A percentile compares a stretch with the other conserved stretches of the same genome.
Conservation (phyloP, 768 basidiomycete genomes). For the Lentinula sp. region DNA sequence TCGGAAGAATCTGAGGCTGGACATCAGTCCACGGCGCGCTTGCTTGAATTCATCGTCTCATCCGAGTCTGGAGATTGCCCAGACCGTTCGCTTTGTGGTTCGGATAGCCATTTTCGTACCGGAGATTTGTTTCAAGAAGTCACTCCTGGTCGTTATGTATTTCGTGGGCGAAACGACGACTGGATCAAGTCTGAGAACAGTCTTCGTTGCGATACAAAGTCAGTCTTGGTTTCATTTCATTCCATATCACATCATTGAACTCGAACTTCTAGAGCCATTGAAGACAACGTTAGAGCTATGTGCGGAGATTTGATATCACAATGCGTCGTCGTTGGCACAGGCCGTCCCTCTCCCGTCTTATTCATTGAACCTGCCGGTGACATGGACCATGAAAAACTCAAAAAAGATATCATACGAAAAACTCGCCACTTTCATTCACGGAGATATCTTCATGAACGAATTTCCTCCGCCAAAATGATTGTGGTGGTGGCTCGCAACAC, state of each 20-base stretch:
- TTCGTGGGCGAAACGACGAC: constrained; percentile 60
- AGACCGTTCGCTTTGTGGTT: constrained; percentile 38
- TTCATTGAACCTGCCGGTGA: constrained; percentile 42
- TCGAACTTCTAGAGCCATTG: constrained; percentile 36
- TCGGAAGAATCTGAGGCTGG: constrained; percentile 21
- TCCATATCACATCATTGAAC: constrained; percentile 8
- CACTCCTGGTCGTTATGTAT: constrained; percentile 42
- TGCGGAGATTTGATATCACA: constrained; percentile 43
- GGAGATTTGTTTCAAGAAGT: constrained; percentile 61
- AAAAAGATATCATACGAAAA: constrained; percentile 44
- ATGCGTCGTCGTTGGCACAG: constrained; percentile 51
- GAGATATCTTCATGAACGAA: constrained; percentile 51
- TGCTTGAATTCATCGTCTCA: constrained; percentile 57
- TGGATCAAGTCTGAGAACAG: constrained; percentile 71
- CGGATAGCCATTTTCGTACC: constrained; percentile 63
- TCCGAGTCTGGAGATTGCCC: constrained; percentile 56
- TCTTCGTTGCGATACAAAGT: constrained; percentile 64
- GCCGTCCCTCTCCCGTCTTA: constrained; percentile 47
- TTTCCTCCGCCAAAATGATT: constrained; percentile 35
- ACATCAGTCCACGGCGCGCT: constrained; percentile 38
- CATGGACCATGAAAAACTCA: constrained; percentile 31
- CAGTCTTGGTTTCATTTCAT: constrained; percentile 16
- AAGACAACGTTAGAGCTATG: constrained; percentile 46
- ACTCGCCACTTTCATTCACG: constrained; percentile 45
- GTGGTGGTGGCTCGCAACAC: constrained; percentile 40